Conservation (phyloP, 2,329 filamentous ascomycete species). For the Pestalotiopsis sp. region DNA sequence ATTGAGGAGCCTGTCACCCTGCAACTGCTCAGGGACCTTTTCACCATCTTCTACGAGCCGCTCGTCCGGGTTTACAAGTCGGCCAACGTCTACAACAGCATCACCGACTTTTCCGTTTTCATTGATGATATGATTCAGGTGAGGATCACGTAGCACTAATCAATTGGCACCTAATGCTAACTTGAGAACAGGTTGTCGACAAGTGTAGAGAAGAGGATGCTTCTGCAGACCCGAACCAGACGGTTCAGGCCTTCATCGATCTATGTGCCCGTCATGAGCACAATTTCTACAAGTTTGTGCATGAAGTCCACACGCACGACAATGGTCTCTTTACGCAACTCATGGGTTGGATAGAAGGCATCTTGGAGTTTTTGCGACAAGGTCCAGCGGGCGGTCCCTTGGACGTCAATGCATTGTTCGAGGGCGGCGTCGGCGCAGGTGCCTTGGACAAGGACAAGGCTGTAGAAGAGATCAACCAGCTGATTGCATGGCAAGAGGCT, state of each 20-base stretch:
- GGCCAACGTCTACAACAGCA: constrained; percentile 95
- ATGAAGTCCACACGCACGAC: constrained; percentile 96
- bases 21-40: constrained; percentile 93
- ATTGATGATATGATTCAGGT: constrained; percentile 91
- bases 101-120: constrained; percentile 94
- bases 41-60: constrained; percentile 98
- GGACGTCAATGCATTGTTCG: constrained; percentile 92
- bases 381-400: constrained; percentile 84
- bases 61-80: constrained; percentile 97
- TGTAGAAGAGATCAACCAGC: constrained; percentile 77
- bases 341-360: constrained; percentile 97
- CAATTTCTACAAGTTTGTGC: constrained; percentile 98
- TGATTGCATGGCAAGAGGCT: constrained; percentile 93
- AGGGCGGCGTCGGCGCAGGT: constrained; percentile 71
- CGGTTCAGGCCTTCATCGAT: constrained; percentile 97
- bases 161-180: constrained; percentile 6
- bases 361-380: constrained; percentile 87
- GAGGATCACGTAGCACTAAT: constrained; percentile 18
- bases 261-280: constrained; percentile 92
- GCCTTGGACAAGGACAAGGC: constrained; percentile 72
- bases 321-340: constrained; percentile 94
- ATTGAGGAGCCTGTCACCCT: constrained; percentile 97
- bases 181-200: constrained; percentile 56
- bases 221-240: constrained; percentile 95
- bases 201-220: constrained; percentile 75